Conservation (phyloP, 75 land plant species). For the Cunninghamia lanceolata region DNA sequence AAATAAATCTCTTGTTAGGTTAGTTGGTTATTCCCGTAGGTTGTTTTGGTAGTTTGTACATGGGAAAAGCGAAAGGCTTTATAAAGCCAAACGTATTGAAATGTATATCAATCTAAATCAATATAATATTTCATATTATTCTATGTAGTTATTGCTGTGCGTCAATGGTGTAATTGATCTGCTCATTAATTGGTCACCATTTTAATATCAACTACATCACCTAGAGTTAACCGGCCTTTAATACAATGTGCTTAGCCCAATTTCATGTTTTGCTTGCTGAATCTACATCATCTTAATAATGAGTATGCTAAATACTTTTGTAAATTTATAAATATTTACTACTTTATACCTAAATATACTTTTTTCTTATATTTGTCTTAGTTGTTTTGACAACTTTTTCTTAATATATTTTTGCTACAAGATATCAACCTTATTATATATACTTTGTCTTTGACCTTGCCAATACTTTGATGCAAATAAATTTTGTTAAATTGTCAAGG, state of each 20-base stretch:
- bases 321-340: background rate
- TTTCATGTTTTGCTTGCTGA: background rate
- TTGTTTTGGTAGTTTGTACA: no score
- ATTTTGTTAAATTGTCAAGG: background rate
- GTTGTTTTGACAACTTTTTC: background rate
- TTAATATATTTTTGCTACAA: background rate
- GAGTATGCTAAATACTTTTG: background rate
- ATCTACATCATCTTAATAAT: background rate
- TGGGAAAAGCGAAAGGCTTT: no score
- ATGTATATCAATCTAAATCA: no score
- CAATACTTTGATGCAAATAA: background rate
- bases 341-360: background rate
- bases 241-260: background rate
- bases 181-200: no score
- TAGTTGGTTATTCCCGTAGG: no score
- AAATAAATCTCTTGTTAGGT: no score
- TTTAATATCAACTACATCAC: background rate
- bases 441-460: background rate
- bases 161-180: no score
- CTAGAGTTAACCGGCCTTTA: background rate
- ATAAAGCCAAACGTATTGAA: no score
- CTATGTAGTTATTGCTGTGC: no score
- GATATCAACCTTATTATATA: background rate
- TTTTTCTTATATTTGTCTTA: background rate
- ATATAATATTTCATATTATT: no score